Percentiles rank a stretch among this genome's conserved stretches.
phyloP scores from a whole-genome alignment of 106 monocot species.

The Acanthochlamys bracteata region DNA sequence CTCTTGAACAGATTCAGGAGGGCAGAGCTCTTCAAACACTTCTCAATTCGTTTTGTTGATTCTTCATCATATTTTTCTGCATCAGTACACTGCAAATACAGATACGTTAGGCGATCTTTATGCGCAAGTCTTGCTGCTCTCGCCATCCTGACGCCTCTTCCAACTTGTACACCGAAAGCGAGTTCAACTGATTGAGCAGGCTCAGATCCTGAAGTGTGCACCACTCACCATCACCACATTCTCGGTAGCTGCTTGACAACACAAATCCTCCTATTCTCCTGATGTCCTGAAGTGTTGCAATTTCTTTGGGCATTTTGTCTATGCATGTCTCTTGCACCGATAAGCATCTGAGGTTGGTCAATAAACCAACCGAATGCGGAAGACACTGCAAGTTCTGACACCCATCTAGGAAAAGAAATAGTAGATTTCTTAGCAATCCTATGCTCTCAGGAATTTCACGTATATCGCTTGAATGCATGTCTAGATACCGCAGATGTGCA shows the following conservation, averaged over 20 bases:
- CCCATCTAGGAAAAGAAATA: constrained; percentile 8
- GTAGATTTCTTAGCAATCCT: constrained; percentile 16
- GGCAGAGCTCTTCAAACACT: constrained; percentile 5
- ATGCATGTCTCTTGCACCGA: constrained; percentile 7
- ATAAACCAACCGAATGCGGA: constrained; percentile 10
- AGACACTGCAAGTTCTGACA: constrained; percentile 19
- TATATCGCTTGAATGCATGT: background rate
- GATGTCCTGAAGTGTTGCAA: constrained; percentile 15
- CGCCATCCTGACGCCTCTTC: constrained; percentile 10
- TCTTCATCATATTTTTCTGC: background rate
- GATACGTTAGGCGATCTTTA: background rate
- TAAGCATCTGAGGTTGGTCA: constrained; percentile 17
- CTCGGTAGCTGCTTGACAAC: background rate
- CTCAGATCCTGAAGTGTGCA: constrained; percentile 17
- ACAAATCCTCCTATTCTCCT: constrained; percentile 5
- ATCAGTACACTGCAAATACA: background rate
- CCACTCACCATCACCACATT: background rate
- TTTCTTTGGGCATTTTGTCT: constrained; percentile 12
- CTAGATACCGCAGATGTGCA: background rate
- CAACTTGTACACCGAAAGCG: constrained; percentile 2
- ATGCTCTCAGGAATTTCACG: constrained; percentile 28
- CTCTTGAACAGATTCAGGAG: background rate
- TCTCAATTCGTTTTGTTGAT: background rate
- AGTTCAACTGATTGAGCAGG: background rate
- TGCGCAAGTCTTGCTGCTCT: constrained; percentile 2